Percentiles rank a stretch among this genome's conserved stretches.
These are phyloP conservation scores for Penicillium diatomitis DNA, from an alignment of 495 filamentous ascomycete species.

Conservation along the genomic window DNA sequence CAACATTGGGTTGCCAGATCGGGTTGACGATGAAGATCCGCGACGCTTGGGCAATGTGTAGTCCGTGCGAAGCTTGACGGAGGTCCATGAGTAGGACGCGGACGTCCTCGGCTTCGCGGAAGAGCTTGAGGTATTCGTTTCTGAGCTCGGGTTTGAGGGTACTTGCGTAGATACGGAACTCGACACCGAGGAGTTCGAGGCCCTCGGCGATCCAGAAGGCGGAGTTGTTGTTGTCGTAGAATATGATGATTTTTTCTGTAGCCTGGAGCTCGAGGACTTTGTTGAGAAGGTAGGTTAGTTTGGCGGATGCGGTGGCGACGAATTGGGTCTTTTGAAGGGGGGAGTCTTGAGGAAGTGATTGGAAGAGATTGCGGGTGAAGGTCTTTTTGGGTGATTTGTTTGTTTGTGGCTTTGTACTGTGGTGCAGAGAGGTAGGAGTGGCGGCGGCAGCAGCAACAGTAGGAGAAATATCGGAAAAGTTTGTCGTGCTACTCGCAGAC, in stretches of 20 bases:
- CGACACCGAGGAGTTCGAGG: constrained; percentile 66
- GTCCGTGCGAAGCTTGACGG: constrained; percentile 73
- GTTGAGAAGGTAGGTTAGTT: constrained; percentile 78
- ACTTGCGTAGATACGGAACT: constrained; percentile 76
- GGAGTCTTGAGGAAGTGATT: constrained; percentile 33
- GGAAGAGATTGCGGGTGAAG: constrained; percentile 24
- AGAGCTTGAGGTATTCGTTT: constrained; percentile 65
- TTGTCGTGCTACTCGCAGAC: background rate
- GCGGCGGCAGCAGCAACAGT: constrained; percentile 3
- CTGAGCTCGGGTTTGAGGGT: constrained; percentile 50
- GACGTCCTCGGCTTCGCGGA: constrained; percentile 54
- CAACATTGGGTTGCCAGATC: constrained; percentile 74
- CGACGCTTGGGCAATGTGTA: constrained; percentile 74
- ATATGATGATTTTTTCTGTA: constrained; percentile 80
- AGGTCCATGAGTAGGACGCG: constrained; percentile 88
- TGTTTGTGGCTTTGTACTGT: constrained; percentile 18
- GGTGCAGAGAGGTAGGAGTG: constrained; percentile 7
- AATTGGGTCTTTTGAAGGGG: constrained; percentile 54
- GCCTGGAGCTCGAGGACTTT: constrained; percentile 55
- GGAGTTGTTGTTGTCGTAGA: constrained; percentile 81
- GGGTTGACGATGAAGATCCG: constrained; percentile 90
- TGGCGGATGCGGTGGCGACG: constrained; percentile 73
- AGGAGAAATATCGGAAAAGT: too few relatives aligned
- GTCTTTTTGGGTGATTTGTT: constrained; percentile 26
- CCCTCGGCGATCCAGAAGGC: constrained; percentile 77